phyloP scores from a whole-genome alignment of 768 basidiomycete genomes.

The Holtermannia corniformis region DNA sequence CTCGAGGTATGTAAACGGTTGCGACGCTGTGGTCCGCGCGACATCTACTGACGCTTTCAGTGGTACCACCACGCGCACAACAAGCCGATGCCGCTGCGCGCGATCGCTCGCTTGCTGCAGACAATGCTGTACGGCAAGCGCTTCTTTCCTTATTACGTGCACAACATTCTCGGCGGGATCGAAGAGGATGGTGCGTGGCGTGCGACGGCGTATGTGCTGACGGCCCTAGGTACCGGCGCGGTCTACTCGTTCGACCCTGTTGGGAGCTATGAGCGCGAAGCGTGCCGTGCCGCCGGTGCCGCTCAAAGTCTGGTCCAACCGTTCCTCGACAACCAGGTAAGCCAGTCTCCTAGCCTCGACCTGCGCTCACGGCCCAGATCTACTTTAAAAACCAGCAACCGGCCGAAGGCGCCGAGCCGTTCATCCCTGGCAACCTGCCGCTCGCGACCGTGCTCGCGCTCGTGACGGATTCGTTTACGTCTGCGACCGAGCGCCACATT shows the following conservation, averaged over 20 bases:
- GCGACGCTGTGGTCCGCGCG: not conserved
- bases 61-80: slow-evolving; percentile 97
- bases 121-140: slow-evolving; percentile 94
- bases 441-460: slow-evolving; percentile 68
- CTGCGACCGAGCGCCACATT: slow-evolving; percentile 96
- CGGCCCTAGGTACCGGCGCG: slow-evolving; percentile 69
- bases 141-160: slow-evolving; percentile 98
- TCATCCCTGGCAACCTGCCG: slow-evolving; percentile 63
- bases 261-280: slow-evolving; percentile 93
- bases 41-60: slow-evolving; percentile 46
- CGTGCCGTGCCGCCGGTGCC: slow-evolving; percentile 90
- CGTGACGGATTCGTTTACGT: slow-evolving; percentile 92
- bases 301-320: slow-evolving; percentile 93
- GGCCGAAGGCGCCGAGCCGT: slow-evolving; percentile 58
- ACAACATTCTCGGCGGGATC: slow-evolving; percentile 90
- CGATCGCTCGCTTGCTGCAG: slow-evolving; percentile 95
- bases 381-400: slow-evolving; percentile 94
- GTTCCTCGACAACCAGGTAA: slow-evolving; percentile 95
- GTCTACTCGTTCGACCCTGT: slow-evolving; percentile 99
- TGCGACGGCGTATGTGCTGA: not conserved
- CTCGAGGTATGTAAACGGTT: slow-evolving; percentile 60
- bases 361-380: slow-evolving; percentile 52
- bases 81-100: slow-evolving; percentile 92
- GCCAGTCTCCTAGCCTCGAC: slow-evolving; percentile 29
- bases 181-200: slow-evolving; percentile 78